phyloP scores from a whole-genome alignment of 2,329 filamentous ascomycete species.

The Metarhizium robertsii region DNA sequence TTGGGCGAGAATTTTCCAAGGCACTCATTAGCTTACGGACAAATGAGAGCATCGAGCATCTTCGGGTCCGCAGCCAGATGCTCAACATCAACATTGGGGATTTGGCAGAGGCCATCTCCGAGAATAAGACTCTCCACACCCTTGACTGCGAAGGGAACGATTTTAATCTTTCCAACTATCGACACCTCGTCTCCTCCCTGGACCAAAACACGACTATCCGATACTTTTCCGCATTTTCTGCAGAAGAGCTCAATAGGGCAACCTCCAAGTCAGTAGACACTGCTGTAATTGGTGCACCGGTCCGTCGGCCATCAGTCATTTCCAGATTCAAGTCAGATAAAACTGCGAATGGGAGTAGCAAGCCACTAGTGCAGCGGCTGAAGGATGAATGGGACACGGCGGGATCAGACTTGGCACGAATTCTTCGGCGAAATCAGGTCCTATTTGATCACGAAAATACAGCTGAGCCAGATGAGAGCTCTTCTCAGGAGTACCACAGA shows the following conservation, averaged over 20 bases:
- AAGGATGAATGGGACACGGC: slow-evolving; percentile 30
- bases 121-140: slow-evolving; percentile 39
- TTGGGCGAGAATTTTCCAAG: slow-evolving; percentile 43
- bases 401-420: slow-evolving; percentile 20
- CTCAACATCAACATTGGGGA: slow-evolving; percentile 44
- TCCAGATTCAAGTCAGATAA: slow-evolving; percentile 24
- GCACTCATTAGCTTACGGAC: slow-evolving; percentile 36
- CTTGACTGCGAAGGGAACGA: slow-evolving; percentile 47
- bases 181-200: slow-evolving; percentile 35
- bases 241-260: slow-evolving; percentile 23
- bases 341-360: slow-evolving; percentile 16
- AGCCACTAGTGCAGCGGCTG: slow-evolving; percentile 25
- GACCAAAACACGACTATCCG: slow-evolving; percentile 32
- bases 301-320: slow-evolving; percentile 25
- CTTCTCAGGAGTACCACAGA: slow-evolving; percentile 10
- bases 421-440: slow-evolving; percentile 26
- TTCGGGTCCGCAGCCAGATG: slow-evolving; percentile 47
- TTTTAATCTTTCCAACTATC: slow-evolving; percentile 42
- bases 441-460: slow-evolving; percentile 14
- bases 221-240: slow-evolving; percentile 33
- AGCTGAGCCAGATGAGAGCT: slow-evolving; percentile 15
- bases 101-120: slow-evolving; percentile 38
- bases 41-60: slow-evolving; percentile 37
- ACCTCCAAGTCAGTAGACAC: slow-evolving; percentile 24
- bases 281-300: slow-evolving; percentile 16